Evolutionary conservation across 345 rosid genomes (phyloP).

Genomic region (Adansonia digitata): DNA sequence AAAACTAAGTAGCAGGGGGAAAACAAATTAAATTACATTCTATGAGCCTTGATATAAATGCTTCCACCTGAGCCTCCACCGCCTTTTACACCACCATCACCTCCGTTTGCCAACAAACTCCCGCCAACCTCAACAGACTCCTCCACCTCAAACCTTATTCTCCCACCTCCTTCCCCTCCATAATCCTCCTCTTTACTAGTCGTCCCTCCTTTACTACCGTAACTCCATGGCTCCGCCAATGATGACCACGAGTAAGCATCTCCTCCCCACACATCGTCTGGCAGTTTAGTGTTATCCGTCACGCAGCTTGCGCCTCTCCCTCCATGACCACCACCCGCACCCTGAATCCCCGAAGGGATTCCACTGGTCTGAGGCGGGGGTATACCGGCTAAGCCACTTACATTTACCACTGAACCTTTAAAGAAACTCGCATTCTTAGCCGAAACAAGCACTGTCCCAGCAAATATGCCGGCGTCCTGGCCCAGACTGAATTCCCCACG

Average conservation of each 20-base stretch:
- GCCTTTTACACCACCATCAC: slow-evolving; percentile 48
- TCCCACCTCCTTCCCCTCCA: slow-evolving; percentile 72
- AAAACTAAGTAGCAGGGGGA: not conserved
- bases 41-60: slow-evolving; percentile 44
- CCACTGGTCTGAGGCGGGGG: slow-evolving; percentile 68
- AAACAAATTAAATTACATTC: slow-evolving; percentile 41
- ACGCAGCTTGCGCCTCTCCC: slow-evolving; percentile 71
- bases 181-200: slow-evolving; percentile 52
- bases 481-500: slow-evolving; percentile 38
- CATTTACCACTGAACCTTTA: slow-evolving; percentile 41
- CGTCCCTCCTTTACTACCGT: slow-evolving; percentile 70
- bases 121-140: slow-evolving; percentile 41
- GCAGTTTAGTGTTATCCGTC: slow-evolving; percentile 47
- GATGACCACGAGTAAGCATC: slow-evolving; percentile 67
- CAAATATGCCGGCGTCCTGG: slow-evolving; percentile 22
- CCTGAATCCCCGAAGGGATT: slow-evolving; percentile 49
- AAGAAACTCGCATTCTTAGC: slow-evolving; percentile 39
- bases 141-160: slow-evolving; percentile 36
- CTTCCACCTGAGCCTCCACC: slow-evolving; percentile 84
- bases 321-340: slow-evolving; percentile 66
- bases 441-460: slow-evolving; percentile 39
- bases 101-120: slow-evolving; percentile 51
- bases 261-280: slow-evolving; percentile 79
- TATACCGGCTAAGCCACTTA: slow-evolving; percentile 49
- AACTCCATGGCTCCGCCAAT: slow-evolving; percentile 58